Percentiles rank a stretch among this genome's conserved stretches.
These are phyloP conservation scores for Eimeria zaria DNA, from an alignment of 169 alveolate genomes.

Conservation along the genomic window DNA sequence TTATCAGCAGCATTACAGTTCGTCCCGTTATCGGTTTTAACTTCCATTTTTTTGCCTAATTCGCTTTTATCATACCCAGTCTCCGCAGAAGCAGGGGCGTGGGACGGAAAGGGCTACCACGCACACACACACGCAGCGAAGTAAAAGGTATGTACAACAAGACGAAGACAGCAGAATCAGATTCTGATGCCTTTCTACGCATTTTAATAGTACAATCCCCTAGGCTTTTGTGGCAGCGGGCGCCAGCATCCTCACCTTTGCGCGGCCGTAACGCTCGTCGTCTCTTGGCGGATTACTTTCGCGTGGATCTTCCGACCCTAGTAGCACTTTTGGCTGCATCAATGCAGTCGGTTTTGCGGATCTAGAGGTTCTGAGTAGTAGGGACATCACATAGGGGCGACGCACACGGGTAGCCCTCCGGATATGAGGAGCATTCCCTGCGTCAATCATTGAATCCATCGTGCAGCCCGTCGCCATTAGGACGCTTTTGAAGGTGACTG, in stretches of 20 bases:
- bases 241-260: neutral
- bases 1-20: neutral
- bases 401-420: neutral
- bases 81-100: slow-evolving; percentile 37
- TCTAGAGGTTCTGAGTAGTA: neutral
- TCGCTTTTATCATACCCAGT: neutral
- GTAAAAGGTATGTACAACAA: neutral
- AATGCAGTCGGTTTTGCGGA: neutral
- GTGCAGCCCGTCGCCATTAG: neutral
- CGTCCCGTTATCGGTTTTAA: neutral
- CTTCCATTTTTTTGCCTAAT: neutral
- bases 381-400: neutral
- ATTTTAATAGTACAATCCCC: neutral
- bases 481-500: neutral
- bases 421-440: neutral
- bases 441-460: neutral
- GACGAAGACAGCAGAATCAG: neutral
- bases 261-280: neutral
- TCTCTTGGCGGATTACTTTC: neutral
- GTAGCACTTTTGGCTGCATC: neutral
- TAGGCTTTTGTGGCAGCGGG: neutral
- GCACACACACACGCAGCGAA: slow-evolving; percentile 49
- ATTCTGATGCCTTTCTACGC: neutral
- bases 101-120: slow-evolving; percentile 57
- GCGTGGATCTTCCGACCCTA: neutral